phyloP scores from a whole-genome alignment of 805 yeast genomes.

The Myxozyma nipponensis region DNA sequence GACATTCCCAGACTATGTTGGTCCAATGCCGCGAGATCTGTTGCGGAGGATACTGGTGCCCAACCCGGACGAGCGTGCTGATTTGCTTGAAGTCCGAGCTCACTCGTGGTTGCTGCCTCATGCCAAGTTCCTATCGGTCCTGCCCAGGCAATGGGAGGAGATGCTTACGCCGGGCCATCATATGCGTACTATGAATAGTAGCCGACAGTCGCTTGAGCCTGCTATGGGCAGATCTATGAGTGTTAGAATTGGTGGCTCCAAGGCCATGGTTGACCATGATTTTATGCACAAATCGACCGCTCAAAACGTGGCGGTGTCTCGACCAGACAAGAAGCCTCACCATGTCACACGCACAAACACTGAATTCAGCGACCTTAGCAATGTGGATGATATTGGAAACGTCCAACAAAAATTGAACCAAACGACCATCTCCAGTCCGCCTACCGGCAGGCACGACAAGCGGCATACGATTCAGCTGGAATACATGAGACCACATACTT shows the following conservation, averaged over 20 bases:
- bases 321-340: slow-evolving; percentile 1
- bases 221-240: slow-evolving; percentile 12
- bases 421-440: slow-evolving; percentile 6
- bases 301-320: slow-evolving; percentile 3
- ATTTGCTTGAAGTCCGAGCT: slow-evolving; percentile 61
- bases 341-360: not conserved
- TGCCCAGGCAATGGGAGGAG: slow-evolving; percentile 89
- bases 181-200: not conserved
- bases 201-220: slow-evolving; percentile 11
- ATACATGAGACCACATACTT: slow-evolving; percentile 19
- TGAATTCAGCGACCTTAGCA: slow-evolving; percentile 8
- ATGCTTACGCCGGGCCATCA: slow-evolving; percentile 21
- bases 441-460: slow-evolving; percentile 9
- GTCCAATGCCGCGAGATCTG: slow-evolving; percentile 86
- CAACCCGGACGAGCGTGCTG: slow-evolving; percentile 74
- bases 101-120: slow-evolving; percentile 91
- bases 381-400: slow-evolving; percentile 19
- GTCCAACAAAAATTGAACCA: slow-evolving; percentile 19
- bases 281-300: slow-evolving; percentile 1
- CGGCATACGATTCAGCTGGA: slow-evolving; percentile 26
- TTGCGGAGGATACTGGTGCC: slow-evolving; percentile 73
- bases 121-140: slow-evolving; percentile 71
- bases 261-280: not conserved
- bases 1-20: slow-evolving; percentile 91
- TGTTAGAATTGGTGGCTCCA: slow-evolving; percentile 3